phyloP scores from a whole-genome alignment of 345 rosid species.

The Ceriops tagal region DNA sequence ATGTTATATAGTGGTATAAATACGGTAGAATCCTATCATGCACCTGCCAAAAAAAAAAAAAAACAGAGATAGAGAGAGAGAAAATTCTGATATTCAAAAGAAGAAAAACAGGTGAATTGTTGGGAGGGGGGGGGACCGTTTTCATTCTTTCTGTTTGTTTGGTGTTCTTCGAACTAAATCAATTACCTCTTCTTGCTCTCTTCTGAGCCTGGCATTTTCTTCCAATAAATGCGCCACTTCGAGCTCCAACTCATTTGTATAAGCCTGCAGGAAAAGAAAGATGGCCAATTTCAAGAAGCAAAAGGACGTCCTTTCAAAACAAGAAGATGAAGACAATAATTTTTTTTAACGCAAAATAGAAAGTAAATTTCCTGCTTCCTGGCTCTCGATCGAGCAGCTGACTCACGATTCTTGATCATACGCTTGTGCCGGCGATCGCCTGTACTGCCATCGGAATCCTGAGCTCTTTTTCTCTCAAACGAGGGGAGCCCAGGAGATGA shows the following conservation, averaged over 20 bases:
- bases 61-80: too few species aligned
- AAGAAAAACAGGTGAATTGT: too few species aligned
- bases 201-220: conserved; percentile 65
- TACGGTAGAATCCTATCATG: not conserved
- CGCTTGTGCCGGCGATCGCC: conserved; percentile 55
- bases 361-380: conserved; percentile 59
- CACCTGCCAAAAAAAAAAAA: too few species aligned
- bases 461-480: conserved; percentile 45
- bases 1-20: not conserved
- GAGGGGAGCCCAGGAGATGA: conserved; percentile 28
- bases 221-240: conserved; percentile 47
- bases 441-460: conserved; percentile 37
- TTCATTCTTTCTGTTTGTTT: too few species aligned
- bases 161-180: too few species aligned
- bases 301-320: not conserved
- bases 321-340: not conserved
- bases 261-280: conserved; percentile 47
- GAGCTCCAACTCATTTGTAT: conserved; percentile 57
- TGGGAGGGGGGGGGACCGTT: too few species aligned
- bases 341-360: not conserved
- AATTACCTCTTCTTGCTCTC: conserved; percentile 61
- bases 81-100: too few species aligned
- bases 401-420: conserved; percentile 80
- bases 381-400: conserved; percentile 86
- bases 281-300: conserved; percentile 12